Conservation (phyloP, 139 green algal genomes). For the Coelastrella sp. region DNA sequence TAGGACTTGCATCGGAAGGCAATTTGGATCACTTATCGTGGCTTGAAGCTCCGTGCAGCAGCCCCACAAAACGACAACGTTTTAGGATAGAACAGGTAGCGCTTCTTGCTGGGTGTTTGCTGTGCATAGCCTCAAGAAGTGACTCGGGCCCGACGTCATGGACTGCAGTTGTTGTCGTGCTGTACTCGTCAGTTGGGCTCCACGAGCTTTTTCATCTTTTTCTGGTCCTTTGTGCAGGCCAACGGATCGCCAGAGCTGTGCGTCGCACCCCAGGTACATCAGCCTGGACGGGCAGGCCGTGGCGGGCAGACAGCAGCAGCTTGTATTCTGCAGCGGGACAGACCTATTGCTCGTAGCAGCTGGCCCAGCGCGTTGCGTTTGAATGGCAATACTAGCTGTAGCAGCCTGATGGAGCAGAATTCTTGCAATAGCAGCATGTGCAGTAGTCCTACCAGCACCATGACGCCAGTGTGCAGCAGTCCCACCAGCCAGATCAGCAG, state of each 20-base stretch:
- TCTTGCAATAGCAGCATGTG: conserved; percentile 39
- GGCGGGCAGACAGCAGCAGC: not conserved
- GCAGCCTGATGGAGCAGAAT: not conserved
- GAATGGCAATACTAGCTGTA: not conserved
- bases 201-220: no score
- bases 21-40: conserved; percentile 12
- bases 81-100: conserved; percentile 26
- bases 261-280: not conserved
- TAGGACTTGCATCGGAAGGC: not conserved
- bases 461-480: not conserved
- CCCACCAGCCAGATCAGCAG: conserved; percentile 17
- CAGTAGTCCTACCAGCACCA: conserved; percentile 29
- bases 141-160: conserved; percentile 6
- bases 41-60: not conserved
- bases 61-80: conserved; percentile 33
- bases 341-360: conserved; percentile 35
- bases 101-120: not conserved
- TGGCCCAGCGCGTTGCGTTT: conserved; percentile 15
- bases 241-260: not conserved
- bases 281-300: not conserved
- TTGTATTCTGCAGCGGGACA: not conserved
- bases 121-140: not conserved
- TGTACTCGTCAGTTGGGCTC: no score
- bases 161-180: not conserved
- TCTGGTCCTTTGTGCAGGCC: not conserved